Evolutionary conservation across 768 basidiomycete genomes (phyloP), one percentile per base, ranked within the genome.

Genomic region (Serendipita sp.): DNA sequence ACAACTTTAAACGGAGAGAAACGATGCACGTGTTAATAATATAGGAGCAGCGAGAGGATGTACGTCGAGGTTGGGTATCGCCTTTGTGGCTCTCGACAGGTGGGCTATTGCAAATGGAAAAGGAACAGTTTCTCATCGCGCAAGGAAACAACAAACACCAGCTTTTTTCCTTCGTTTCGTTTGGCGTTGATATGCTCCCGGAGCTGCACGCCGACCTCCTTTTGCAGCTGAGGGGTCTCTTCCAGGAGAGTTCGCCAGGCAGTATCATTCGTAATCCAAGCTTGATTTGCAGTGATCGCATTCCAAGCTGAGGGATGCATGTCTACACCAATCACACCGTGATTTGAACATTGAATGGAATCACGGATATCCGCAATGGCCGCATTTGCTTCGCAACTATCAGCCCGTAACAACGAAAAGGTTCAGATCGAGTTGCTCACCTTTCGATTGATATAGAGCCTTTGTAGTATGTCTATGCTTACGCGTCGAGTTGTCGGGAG

Each of bases 231-330:
- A 0, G 84, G 82, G 71, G 88, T 85, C 6, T 73, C 71, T 0
- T 77, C 74, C 4, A 77, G 70, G 44, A 89, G 76, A 1, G 75
- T 65, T 72, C 83, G 85, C 87, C 89, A 88, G 0, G 77, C 75
- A 44, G 90, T 87, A 48, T 91, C 89, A 66, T 88, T 87, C 3
- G 78, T 78, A 29, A 89, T 73, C 89, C 89, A 91, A 15, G 74
- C 71, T 2, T 81, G 70, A 40, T 72, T 81, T 69, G 76, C 79
- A 33, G 78, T 76, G 76, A 91, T 80, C 1, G 76, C 69, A 53
- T 88, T 86, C 66, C 89, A 89, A 1, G 82, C 78, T 4, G 74
- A 65, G 0, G 78, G 71, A 0, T 82, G 74, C 8, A 90, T 83
- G 64, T 91, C 88, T 13, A 91, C 77, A 1, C 82, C 87, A n/a